A percentile compares a stretch with the other conserved stretches of the same genome.
Conservation (phyloP, 306 rosid genomes). For the Lotus japonicus region DNA sequence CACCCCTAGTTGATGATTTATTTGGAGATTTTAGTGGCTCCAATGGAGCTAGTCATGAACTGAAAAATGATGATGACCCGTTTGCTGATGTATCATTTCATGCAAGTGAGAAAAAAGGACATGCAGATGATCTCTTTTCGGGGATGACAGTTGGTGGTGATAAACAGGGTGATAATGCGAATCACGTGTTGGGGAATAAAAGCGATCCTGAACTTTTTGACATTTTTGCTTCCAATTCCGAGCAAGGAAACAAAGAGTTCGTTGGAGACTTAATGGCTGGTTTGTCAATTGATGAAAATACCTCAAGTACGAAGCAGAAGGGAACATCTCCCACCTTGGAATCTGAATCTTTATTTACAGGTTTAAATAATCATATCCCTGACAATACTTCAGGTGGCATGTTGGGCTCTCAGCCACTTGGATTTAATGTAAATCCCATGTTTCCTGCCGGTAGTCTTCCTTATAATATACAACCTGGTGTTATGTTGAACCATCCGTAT, state of each 20-base stretch:
- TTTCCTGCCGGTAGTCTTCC: constrained; percentile 58
- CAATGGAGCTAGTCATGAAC: constrained; percentile 35
- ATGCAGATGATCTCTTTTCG: constrained; percentile 68
- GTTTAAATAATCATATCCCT: constrained; percentile 35
- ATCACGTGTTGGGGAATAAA: constrained; percentile 30
- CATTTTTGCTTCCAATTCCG: constrained; percentile 54
- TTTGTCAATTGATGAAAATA: constrained; percentile 53
- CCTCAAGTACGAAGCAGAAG: constrained; percentile 41
- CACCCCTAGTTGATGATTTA: constrained; percentile 75
- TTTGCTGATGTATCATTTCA: constrained; percentile 93
- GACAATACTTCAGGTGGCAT: constrained; percentile 40
- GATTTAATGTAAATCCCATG: constrained; percentile 47
- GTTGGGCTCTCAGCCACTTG: constrained; percentile 50
- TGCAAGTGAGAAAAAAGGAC: constrained; percentile 47
- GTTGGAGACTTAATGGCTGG: constrained; percentile 57
- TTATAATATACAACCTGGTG: constrained; percentile 49
- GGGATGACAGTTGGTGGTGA: constrained; percentile 67
- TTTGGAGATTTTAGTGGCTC: constrained; percentile 63
- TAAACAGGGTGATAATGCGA: constrained; percentile 35
- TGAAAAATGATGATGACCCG: constrained; percentile 71
- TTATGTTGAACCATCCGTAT: constrained; percentile 65
- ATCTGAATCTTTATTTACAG: constrained; percentile 49
- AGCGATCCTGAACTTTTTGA: constrained; percentile 55
- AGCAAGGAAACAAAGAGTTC: constrained; percentile 41
- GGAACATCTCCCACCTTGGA: constrained; percentile 34